These are phyloP conservation scores for Malus sieversii DNA, from an alignment of 306 rosid genomes.

Conservation along the genomic window DNA sequence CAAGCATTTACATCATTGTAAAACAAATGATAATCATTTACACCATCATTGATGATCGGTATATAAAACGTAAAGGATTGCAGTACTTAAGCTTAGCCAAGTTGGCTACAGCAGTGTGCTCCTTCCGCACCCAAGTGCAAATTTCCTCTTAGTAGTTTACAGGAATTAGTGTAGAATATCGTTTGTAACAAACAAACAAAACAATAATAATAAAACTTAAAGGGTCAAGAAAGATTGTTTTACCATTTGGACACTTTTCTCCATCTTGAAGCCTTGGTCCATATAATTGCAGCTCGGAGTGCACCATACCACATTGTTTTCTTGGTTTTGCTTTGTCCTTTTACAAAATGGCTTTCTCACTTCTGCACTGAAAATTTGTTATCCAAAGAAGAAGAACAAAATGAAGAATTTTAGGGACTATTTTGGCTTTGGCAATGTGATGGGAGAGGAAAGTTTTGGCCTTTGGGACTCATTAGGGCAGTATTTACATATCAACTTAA, in stretches of 20 bases:
- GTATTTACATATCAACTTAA: not conserved
- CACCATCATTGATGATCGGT: too few relatives aligned
- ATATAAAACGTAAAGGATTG: too few relatives aligned
- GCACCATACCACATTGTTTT: not conserved
- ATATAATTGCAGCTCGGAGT: not conserved
- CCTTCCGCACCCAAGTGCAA: too few relatives aligned
- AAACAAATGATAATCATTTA: too few relatives aligned
- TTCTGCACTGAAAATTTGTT: not conserved
- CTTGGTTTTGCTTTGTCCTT: not conserved
- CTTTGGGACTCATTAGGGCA: not conserved
- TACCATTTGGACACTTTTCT: slow-evolving; percentile 4
- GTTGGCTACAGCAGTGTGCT: too few relatives aligned
- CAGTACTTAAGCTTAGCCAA: too few relatives aligned
- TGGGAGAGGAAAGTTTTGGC: not conserved
- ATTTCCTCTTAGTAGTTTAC: too few relatives aligned
- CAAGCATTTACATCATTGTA: too few relatives aligned
- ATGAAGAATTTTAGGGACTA: not conserved
- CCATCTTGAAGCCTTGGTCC: not conserved
- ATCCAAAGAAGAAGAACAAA: not conserved
- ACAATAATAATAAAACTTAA: not conserved
- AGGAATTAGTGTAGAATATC: too few relatives aligned
- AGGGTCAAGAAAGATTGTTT: not conserved
- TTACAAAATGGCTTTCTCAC: not conserved
- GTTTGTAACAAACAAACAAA: too few relatives aligned
- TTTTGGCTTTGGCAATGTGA: not conserved